These are phyloP conservation scores for Ophiostoma australiae DNA, from an alignment of 2,329 filamentous ascomycete genomes.

Conservation along the genomic window DNA sequence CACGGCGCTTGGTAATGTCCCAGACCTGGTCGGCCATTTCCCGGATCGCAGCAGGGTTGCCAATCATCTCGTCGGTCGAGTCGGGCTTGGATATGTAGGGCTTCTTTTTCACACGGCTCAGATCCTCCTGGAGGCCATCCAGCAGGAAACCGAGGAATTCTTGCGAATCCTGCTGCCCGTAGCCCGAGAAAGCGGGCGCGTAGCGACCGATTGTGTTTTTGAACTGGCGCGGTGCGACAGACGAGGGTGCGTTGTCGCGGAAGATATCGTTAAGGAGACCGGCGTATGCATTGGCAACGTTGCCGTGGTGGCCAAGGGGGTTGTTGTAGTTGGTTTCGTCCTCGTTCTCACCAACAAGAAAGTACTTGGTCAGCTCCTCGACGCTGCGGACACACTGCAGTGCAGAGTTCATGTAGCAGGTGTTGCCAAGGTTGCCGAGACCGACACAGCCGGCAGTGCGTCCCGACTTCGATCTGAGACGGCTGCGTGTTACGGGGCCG, in stretches of 20 bases:
- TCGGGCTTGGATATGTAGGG: conserved; percentile 97
- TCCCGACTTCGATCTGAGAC: conserved; percentile 63
- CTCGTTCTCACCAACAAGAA: conserved; percentile 68
- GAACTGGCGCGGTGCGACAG: conserved; percentile 73
- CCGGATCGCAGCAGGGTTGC: conserved; percentile 71
- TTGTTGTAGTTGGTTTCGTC: conserved; percentile 81
- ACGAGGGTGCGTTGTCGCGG: conserved; percentile 58
- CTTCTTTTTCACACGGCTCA: conserved; percentile 91
- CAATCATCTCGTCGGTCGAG: conserved; percentile 92
- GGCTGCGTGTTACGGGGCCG: conserved; percentile 63
- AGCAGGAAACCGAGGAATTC: conserved; percentile 94
- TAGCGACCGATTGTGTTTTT: conserved; percentile 76
- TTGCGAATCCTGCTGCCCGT: conserved; percentile 94
- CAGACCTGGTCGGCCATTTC: conserved; percentile 84
- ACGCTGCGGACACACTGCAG: conserved; percentile 91
- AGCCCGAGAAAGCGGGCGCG: conserved; percentile 83
- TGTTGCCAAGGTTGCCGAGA: conserved; percentile 87
- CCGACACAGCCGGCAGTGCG: conserved; percentile 73
- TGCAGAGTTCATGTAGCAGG: conserved; percentile 98
- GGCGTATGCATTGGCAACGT: conserved; percentile 81
- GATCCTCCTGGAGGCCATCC: conserved; percentile 89
- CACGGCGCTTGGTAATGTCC: conserved; percentile 84
- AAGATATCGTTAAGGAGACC: conserved; percentile 74
- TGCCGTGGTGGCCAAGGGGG: conserved; percentile 76
- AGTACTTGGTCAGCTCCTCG: conserved; percentile 89